These are phyloP conservation scores for Neofusicoccum umdonicola DNA, from an alignment of 2,329 filamentous ascomycete species.

Conservation along the genomic window DNA sequence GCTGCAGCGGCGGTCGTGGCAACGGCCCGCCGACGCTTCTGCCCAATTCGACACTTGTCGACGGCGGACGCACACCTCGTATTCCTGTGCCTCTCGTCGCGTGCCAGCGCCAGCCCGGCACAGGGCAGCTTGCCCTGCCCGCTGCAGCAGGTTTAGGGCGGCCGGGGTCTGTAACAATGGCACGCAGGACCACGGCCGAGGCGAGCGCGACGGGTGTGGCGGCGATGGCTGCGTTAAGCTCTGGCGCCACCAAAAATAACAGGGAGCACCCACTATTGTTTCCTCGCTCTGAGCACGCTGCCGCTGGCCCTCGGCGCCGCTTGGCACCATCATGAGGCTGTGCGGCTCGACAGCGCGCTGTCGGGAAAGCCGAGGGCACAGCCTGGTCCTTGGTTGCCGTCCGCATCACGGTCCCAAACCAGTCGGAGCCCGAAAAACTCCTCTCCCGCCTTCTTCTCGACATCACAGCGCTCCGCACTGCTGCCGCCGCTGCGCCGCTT, in stretches of 20 bases:
- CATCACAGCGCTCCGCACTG: neutral
- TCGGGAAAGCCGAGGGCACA: neutral
- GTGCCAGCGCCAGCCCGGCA: too few species aligned
- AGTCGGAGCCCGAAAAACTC: neutral
- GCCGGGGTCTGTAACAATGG: slow-evolving; percentile 5
- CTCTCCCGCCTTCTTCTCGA: too few species aligned
- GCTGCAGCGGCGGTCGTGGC: neutral
- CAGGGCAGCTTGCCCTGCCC: neutral
- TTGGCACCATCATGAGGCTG: neutral
- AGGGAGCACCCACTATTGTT: neutral
- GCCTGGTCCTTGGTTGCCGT: neutral
- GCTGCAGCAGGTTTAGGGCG: neutral
- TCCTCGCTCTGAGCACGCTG: neutral
- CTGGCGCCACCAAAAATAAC: slow-evolving; percentile 11
- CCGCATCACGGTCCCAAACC: too few species aligned
- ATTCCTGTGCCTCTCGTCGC: neutral
- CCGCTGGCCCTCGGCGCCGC: neutral
- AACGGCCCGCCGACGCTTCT: neutral
- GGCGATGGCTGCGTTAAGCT: slow-evolving; percentile 9
- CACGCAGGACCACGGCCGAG: neutral
- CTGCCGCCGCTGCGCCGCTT: neutral
- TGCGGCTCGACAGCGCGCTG: neutral
- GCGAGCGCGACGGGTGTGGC: slow-evolving; percentile 14
- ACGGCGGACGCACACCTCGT: neutral
- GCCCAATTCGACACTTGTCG: neutral